These are phyloP conservation scores for Withania somnifera DNA, from an alignment of 305 asterid genomes.

Conservation along the genomic window DNA sequence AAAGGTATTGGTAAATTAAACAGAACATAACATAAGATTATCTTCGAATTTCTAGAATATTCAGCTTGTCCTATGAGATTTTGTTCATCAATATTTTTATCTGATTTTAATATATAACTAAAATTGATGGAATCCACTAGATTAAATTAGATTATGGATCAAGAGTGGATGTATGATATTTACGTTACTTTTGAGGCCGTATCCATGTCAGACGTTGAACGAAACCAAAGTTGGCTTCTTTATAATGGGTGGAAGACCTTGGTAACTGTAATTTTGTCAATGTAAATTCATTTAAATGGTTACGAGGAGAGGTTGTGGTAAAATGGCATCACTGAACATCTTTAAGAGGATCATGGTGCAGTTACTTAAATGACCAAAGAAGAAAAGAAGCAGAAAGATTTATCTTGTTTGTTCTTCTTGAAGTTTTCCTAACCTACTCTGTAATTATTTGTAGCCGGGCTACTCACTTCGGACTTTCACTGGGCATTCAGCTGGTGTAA, in stretches of 20 bases:
- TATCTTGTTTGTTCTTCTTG: background rate
- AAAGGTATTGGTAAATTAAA: background rate
- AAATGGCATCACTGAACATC: background rate
- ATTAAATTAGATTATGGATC: background rate
- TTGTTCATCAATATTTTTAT: background rate
- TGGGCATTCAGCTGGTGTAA: constrained; percentile 82
- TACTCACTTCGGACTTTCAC: constrained; percentile 81
- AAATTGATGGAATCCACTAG: background rate
- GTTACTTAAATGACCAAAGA: background rate
- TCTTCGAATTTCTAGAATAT: background rate
- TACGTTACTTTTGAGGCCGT: background rate
- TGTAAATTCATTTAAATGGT: background rate
- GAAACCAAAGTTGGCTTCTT: background rate
- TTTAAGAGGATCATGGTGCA: background rate
- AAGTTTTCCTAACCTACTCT: background rate
- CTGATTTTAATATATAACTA: background rate
- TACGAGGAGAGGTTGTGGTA: background rate
- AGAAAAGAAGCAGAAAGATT: background rate
- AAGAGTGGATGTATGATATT: background rate
- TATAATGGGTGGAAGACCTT: background rate
- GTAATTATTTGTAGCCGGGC: constrained; percentile 44
- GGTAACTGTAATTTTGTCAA: background rate
- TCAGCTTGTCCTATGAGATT: background rate
- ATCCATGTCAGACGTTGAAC: background rate
- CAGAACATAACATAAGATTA: background rate